A percentile compares a stretch with the other conserved stretches of the same genome.
Conservation (phyloP, 352 stramenopile genomes). For the Phytophthora sp. region DNA sequence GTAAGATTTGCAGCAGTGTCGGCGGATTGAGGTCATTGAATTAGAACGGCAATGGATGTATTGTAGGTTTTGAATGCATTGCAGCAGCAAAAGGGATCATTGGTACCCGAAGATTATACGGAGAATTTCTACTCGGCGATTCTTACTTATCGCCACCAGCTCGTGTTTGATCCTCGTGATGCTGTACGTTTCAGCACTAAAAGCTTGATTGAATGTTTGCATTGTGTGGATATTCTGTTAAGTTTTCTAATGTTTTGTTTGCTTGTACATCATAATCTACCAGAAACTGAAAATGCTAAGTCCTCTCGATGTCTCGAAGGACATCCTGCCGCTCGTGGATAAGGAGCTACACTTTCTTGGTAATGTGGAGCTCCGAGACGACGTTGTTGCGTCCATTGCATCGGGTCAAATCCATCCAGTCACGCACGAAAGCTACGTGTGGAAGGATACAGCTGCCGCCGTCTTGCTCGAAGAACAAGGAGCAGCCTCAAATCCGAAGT, state of each 20-base stretch:
- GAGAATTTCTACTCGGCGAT: conserved; percentile 68
- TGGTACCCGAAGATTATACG: conserved; percentile 47
- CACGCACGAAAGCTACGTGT: conserved; percentile 78
- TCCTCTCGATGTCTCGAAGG: conserved; percentile 59
- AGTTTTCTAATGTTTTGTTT: conserved; percentile 24
- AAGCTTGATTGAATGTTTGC: background rate
- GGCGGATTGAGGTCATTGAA: background rate
- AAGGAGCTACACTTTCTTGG: conserved; percentile 70
- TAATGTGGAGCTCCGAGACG: conserved; percentile 64
- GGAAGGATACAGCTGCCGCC: conserved; percentile 51
- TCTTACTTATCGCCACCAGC: conserved; percentile 89
- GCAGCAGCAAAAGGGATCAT: conserved; percentile 48
- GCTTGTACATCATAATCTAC: conserved; percentile 12
- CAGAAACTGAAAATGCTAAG: conserved; percentile 85
- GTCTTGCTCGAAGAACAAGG: conserved; percentile 29
- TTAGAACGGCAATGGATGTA: background rate
- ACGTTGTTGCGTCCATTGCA: conserved; percentile 62
- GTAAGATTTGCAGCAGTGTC: conserved; percentile 38
- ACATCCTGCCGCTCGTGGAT: conserved; percentile 63
- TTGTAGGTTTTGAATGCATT: conserved; percentile 64
- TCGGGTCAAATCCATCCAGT: conserved; percentile 64
- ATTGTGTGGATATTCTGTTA: conserved; percentile 14
- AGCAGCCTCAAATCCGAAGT: conserved; percentile 4
- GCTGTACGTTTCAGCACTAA: conserved; percentile 37
- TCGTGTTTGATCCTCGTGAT: conserved; percentile 85